Evolutionary conservation across 176 grass and related monocot genomes (phyloP).

Genomic region (Chrysopogon serrulatus): DNA sequence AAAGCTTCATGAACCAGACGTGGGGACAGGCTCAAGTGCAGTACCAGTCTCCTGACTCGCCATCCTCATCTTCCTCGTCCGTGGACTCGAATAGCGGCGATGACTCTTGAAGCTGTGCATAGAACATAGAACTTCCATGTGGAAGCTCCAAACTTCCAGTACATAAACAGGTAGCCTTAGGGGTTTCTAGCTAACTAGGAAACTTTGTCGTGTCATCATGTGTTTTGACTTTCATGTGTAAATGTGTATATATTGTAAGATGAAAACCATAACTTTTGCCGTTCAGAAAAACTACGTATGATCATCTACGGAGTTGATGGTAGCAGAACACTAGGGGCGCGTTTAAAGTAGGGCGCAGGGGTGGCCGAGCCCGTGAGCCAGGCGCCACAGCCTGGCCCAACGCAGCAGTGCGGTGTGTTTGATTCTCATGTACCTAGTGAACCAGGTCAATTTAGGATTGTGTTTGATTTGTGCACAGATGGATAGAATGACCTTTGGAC

Average conservation of each 20-base stretch:
- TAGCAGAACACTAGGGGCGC: background rate
- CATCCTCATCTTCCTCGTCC: constrained; percentile 3
- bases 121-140: background rate
- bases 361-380: too few relatives aligned
- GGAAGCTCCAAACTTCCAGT: background rate
- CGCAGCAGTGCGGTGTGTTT: too few relatives aligned
- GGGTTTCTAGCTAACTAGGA: background rate
- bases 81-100: constrained; percentile 1
- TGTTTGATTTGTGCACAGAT: too few relatives aligned
- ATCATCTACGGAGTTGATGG: background rate
- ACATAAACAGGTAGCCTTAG: background rate
- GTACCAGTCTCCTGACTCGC: background rate
- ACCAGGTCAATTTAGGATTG: too few relatives aligned
- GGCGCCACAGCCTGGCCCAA: too few relatives aligned
- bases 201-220: background rate
- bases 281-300: background rate
- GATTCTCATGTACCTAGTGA: too few relatives aligned
- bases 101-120: background rate
- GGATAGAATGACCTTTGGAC: too few relatives aligned
- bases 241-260: background rate
- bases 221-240: background rate
- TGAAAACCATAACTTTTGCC: background rate
- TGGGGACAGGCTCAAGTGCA: background rate
- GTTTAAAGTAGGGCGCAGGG: too few relatives aligned
- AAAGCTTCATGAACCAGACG: constrained; percentile 22